Evolutionary conservation across 208 protist species (phyloP).

Genomic region (Trypanosoma congolense): DNA sequence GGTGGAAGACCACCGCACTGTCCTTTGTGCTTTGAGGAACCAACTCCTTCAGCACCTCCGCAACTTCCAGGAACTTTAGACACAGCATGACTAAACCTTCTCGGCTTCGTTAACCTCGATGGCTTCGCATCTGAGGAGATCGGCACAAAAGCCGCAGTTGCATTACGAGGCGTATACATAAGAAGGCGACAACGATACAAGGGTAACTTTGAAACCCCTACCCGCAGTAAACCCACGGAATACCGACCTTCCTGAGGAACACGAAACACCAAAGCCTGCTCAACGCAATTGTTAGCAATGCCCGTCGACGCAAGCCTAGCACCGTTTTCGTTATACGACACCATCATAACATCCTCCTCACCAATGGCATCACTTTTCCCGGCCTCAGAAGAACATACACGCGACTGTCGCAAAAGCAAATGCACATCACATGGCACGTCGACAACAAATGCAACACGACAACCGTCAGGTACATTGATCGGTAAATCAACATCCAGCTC

Average conservation of each 20-base stretch:
- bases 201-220: background rate
- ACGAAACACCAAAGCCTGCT: slow-evolving; percentile 73
- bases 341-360: slow-evolving; percentile 57
- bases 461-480: slow-evolving; percentile 32
- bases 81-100: no score
- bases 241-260: slow-evolving; percentile 44
- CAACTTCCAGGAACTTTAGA: no score
- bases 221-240: slow-evolving; percentile 34
- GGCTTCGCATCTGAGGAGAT: background rate
- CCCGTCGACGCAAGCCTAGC: slow-evolving; percentile 48
- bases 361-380: slow-evolving; percentile 53
- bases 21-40: no score
- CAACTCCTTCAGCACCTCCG: no score
- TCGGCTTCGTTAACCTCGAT: no score
- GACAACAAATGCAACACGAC: slow-evolving; percentile 59
- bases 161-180: background rate
- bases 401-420: slow-evolving; percentile 70
- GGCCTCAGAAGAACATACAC: slow-evolving; percentile 27
- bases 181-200: background rate
- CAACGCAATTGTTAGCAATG: slow-evolving; percentile 65
- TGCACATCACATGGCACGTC: slow-evolving; percentile 62
- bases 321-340: slow-evolving; percentile 56
- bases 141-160: background rate
- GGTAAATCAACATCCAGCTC: slow-evolving; percentile 35
- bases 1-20: no score